Conservation (phyloP, 805 yeast species). For the Ogataea ganodermae region DNA sequence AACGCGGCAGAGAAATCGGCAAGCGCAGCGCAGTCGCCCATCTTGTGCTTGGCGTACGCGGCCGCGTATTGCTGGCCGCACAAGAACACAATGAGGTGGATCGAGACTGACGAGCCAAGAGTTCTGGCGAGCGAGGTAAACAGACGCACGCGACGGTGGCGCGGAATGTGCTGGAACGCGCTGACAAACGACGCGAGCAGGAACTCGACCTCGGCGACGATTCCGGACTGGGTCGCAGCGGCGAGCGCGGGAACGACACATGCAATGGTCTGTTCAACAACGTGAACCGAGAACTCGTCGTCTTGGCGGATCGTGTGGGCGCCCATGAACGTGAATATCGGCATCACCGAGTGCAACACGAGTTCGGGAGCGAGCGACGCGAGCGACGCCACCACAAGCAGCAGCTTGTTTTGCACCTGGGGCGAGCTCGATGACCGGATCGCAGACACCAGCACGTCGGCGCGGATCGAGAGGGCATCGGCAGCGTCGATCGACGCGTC, state of each 20-base stretch:
- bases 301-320: conserved; percentile 96
- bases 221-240: conserved; percentile 43
- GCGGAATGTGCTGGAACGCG: conserved; percentile 93
- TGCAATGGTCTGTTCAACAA: conserved; percentile 86
- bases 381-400: conserved; percentile 81
- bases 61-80: conserved; percentile 77
- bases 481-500: conserved; percentile 35
- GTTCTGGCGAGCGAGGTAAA: conserved; percentile 79
- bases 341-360: conserved; percentile 95
- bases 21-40: conserved; percentile 65
- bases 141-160: conserved; percentile 89
- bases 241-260: conserved; percentile 91
- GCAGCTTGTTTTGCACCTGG: conserved; percentile 87
- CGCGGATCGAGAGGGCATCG: conserved; percentile 72
- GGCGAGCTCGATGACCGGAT: conserved; percentile 89
- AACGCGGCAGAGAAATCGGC: conserved; percentile 74
- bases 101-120: conserved; percentile 63
- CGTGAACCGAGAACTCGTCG: conserved; percentile 91
- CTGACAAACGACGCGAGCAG: conserved; percentile 86
- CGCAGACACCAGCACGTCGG: conserved; percentile 88
- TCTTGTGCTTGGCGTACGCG: conserved; percentile 54
- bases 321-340: conserved; percentile 99
- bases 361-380: conserved; percentile 90
- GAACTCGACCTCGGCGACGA: conserved; percentile 73
- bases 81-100: conserved; percentile 73